Percentiles rank a stretch among this genome's conserved stretches.
phyloP scores from a whole-genome alignment of 2,329 filamentous ascomycete species.

The Aspergillus spinulosporus region DNA sequence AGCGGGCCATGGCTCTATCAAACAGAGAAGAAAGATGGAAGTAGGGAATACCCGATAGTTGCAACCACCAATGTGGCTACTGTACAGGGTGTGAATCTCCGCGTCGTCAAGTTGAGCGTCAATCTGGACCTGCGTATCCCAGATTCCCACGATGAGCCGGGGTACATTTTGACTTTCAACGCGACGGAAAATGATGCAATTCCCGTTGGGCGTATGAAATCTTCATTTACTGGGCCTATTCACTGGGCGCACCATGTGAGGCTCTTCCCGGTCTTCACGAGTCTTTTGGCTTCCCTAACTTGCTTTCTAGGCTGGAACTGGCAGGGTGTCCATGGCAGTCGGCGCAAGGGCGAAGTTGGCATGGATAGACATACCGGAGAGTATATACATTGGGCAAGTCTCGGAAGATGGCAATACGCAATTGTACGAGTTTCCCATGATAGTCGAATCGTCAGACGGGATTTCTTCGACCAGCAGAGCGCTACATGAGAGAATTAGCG shows the following conservation, averaged over 20 bases:
- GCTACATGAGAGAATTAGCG: conserved; percentile 37
- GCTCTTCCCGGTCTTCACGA: not conserved
- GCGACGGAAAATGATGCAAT: conserved; percentile 19
- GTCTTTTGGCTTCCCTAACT: conserved; percentile 12
- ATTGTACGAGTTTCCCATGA: conserved; percentile 25
- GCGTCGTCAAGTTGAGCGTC: conserved; percentile 27
- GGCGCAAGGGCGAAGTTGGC: conserved; percentile 29
- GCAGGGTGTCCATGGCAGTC: conserved; percentile 25
- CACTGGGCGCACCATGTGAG: conserved; percentile 36
- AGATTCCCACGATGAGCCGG: not conserved
- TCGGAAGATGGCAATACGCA: conserved; percentile 6
- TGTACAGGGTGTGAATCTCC: conserved; percentile 32
- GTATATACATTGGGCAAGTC: conserved; percentile 18
- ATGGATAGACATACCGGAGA: conserved; percentile 23
- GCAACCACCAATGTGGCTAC: conserved; percentile 31
- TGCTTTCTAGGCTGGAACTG: conserved; percentile 23
- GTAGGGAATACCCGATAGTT: conserved; percentile 4
- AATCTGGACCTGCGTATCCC: conserved; percentile 11
- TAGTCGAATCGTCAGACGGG: conserved; percentile 16
- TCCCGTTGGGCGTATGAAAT: conserved; percentile 13
- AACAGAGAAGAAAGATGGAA: not conserved
- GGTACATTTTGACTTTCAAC: conserved; percentile 15
- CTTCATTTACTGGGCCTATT: conserved; percentile 34
- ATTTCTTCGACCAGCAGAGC: conserved; percentile 14
- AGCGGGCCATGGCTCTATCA: conserved; percentile 37